phyloP scores from a whole-genome alignment of 164 flowering plant species.

The Aristolochia fimbriata region DNA sequence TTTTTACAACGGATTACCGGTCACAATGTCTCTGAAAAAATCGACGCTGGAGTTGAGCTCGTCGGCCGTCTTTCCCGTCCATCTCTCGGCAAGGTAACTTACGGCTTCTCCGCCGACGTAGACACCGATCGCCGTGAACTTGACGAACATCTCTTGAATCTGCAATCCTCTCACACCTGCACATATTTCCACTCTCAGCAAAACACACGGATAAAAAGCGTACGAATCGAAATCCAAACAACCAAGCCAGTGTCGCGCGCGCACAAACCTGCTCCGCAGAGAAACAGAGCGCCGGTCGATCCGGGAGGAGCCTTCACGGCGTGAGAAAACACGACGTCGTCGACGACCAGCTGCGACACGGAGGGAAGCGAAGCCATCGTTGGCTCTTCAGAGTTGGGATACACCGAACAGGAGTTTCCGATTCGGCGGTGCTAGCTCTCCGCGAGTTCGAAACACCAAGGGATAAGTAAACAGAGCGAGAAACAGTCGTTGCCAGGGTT shows the following conservation, averaged over 20 bases:
- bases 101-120: slow-evolving; percentile 54
- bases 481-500: no score
- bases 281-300: slow-evolving; percentile 48
- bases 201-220: not conserved
- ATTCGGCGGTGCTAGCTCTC: not conserved
- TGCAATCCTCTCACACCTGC: slow-evolving; percentile 76
- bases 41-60: slow-evolving; percentile 49
- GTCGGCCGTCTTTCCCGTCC: slow-evolving; percentile 56
- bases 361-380: slow-evolving; percentile 9
- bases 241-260: not conserved
- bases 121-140: slow-evolving; percentile 75
- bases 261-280: slow-evolving; percentile 72
- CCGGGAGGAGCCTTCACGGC: slow-evolving; percentile 55
- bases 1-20: slow-evolving; percentile 25
- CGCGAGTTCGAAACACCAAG: not conserved
- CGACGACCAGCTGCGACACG: slow-evolving; percentile 40
- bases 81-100: slow-evolving; percentile 42
- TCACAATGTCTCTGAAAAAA: slow-evolving; percentile 59
- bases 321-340: slow-evolving; percentile 37
- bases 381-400: not conserved
- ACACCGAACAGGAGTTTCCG: not conserved
- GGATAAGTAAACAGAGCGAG: no score
- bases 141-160: slow-evolving; percentile 61
- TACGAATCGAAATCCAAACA: not conserved
- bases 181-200: slow-evolving; percentile 7